Evolutionary conservation across 441 rosid genomes (phyloP).

Genomic region (Sinapis alba): DNA sequence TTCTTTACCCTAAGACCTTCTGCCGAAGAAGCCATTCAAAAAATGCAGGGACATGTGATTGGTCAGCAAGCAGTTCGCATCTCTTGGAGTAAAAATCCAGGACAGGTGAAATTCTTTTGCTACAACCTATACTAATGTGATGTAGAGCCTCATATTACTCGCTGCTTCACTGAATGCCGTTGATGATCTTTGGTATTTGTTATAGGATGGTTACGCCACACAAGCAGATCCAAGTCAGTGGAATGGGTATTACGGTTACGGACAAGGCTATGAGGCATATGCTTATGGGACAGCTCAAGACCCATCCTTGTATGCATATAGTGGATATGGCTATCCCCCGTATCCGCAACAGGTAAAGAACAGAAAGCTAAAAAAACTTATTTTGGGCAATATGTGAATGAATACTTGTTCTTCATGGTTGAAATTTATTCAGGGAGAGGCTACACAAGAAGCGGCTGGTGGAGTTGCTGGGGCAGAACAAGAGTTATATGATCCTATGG

Average conservation of each 20-base stretch:
- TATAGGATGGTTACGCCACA: slow-evolving; percentile 72
- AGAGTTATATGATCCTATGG: slow-evolving; percentile 80
- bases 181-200: slow-evolving; percentile 25
- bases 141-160: not conserved
- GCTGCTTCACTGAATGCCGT: slow-evolving; percentile 16
- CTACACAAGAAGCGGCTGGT: slow-evolving; percentile 59
- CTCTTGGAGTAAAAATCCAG: slow-evolving; percentile 82
- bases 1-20: slow-evolving; percentile 56
- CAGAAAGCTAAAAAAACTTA: not conserved
- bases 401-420: slow-evolving; percentile 6
- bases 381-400: not conserved
- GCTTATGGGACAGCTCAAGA: slow-evolving; percentile 78
- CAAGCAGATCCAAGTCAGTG: slow-evolving; percentile 90
- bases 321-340: slow-evolving; percentile 87
- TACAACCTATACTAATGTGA: slow-evolving; percentile 3
- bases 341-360: slow-evolving; percentile 76
- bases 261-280: slow-evolving; percentile 92
- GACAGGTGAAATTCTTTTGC: slow-evolving; percentile 57
- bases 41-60: slow-evolving; percentile 88
- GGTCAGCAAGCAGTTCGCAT: slow-evolving; percentile 90
- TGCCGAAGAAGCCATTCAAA: slow-evolving; percentile 88
- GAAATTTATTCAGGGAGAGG: slow-evolving; percentile 65
- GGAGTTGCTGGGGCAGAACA: slow-evolving; percentile 60
- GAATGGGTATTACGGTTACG: too few relatives aligned
- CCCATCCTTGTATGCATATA: slow-evolving; percentile 83